These are phyloP conservation scores for Cladosporium sp. DNA, from an alignment of 2,329 filamentous ascomycete species.

Conservation along the genomic window DNA sequence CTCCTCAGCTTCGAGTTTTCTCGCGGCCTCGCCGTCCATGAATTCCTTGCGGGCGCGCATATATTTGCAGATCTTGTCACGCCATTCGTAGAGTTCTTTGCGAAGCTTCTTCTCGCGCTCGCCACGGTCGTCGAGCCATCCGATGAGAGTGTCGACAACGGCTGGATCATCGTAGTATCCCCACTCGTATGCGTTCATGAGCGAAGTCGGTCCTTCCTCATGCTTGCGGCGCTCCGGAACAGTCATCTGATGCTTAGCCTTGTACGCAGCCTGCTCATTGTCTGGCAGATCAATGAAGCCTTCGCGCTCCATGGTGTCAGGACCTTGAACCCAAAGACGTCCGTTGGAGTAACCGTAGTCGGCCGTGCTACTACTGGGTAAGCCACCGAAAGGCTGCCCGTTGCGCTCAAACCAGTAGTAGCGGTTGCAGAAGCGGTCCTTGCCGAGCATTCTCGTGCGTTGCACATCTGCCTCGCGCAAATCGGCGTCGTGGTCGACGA, in stretches of 20 bases:
- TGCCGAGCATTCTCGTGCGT: conserved; percentile 81
- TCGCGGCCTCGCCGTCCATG: conserved; percentile 45
- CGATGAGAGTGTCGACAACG: conserved; percentile 71
- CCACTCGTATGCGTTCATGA: conserved; percentile 78
- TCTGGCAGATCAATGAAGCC: conserved; percentile 77
- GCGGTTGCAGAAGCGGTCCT: conserved; percentile 95
- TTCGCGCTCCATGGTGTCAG: conserved; percentile 78
- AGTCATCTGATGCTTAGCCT: conserved; percentile 72
- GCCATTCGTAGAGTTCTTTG: conserved; percentile 77
- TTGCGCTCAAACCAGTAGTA: conserved; percentile 99
- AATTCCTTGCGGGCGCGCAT: conserved; percentile 46
- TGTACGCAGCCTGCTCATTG: conserved; percentile 71
- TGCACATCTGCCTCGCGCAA: conserved; percentile 91
- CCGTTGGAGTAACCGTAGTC: conserved; percentile 88
- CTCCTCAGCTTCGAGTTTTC: conserved; percentile 46
- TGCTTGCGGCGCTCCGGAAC: conserved; percentile 77
- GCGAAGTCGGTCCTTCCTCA: conserved; percentile 79
- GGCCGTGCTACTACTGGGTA: conserved; percentile 83
- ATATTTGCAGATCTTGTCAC: conserved; percentile 69
- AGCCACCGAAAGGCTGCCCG: conserved; percentile 89
- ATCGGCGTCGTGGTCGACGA: conserved; percentile 82
- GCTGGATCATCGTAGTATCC: conserved; percentile 82
- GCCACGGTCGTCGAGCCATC: conserved; percentile 84
- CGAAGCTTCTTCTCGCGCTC: conserved; percentile 80
- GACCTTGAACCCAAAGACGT: conserved; percentile 93